phyloP scores from a whole-genome alignment of 2,329 filamentous ascomycete genomes.

The Curvularia sp. region DNA sequence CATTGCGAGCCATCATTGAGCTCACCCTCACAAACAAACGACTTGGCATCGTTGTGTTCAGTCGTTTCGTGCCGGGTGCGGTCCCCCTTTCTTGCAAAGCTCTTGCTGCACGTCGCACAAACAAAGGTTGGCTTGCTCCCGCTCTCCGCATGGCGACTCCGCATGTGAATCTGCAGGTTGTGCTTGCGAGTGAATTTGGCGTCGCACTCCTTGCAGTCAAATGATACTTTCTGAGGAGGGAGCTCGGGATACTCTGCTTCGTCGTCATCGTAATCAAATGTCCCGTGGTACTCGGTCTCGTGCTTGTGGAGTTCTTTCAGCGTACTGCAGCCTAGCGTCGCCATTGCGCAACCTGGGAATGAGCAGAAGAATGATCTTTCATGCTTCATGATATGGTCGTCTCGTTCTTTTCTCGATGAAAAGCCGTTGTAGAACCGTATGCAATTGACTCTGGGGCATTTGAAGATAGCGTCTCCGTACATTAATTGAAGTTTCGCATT shows the following conservation, averaged over 20 bases:
- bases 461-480: constrained; percentile 13
- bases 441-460: constrained; percentile 13
- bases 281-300: constrained; percentile 11
- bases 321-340: constrained; percentile 9
- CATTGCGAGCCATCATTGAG: constrained; percentile 18
- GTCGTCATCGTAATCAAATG: constrained; percentile 10
- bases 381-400: constrained; percentile 11
- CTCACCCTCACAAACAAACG: constrained; percentile 14
- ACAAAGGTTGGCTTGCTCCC: constrained; percentile 2
- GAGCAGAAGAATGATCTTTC: constrained; percentile 16
- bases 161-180: constrained; percentile 15
- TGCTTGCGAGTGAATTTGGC: constrained; percentile 14
- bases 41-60: constrained; percentile 8
- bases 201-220: constrained; percentile 11
- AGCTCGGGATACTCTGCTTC: constrained; percentile 12
- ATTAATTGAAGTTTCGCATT: background rate
- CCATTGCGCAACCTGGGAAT: constrained; percentile 13
- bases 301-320: constrained; percentile 13
- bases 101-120: constrained; percentile 12
- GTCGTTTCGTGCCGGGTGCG: constrained; percentile 17
- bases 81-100: constrained; percentile 19
- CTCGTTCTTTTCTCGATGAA: background rate
- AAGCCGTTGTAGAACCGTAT: constrained; percentile 14
- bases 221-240: constrained; percentile 3
- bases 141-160: constrained; percentile 10